Base-by-base conservation (phyloP, 192 early-diverging fungal genomes). In the Umbelopsis sp. region DNA sequence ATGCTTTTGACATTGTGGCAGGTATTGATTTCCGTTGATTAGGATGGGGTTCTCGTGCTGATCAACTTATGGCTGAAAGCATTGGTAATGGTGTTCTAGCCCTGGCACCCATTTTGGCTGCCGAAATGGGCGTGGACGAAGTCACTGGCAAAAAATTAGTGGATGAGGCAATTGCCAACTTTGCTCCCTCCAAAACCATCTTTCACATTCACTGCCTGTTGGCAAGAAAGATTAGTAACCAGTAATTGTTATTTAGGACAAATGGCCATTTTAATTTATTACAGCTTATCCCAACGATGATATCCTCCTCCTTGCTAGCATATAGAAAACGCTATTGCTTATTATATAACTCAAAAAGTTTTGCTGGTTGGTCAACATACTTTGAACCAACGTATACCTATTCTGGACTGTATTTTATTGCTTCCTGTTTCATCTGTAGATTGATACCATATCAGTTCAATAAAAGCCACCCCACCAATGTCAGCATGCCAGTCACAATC, bases 21-120 rank as follows among this genome's bases (percentile, higher is more conserved):
- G 26, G 2, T 25, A 10, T 8, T 53, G 6, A 26, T 53, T 12
- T 25, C 52, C 52, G 1, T 53, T 24, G 5, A 12, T 53, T 20
- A 62, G 56, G 56, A 3, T 62, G 56, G 56, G 56, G 56, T 3
- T 62, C 56, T 2, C 26, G 56, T 16, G 56, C 56, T 32, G 56
- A 62, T 26, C 56, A 62, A 34, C 26, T 62, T 26, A 62, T 62
- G 56, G 56, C 56, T 3, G 56, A 62, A 2, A 62, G 29, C 31
- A 62, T 62, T 20, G 56, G 56, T 20, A 5, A 14, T 29, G 56
- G 16, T 20, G 29, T 62, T 5, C 10, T 32, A 12, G 56, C 29
- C 2, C 1, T 31, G 56, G 31, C 17, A 2, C 56, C 56, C 0
- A 34, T 62, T 32, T 20, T 62, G 56, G 56, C 56, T 14, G 14